Conservation (phyloP, 768 basidiomycete genomes). For the Lentinula raphanica region DNA sequence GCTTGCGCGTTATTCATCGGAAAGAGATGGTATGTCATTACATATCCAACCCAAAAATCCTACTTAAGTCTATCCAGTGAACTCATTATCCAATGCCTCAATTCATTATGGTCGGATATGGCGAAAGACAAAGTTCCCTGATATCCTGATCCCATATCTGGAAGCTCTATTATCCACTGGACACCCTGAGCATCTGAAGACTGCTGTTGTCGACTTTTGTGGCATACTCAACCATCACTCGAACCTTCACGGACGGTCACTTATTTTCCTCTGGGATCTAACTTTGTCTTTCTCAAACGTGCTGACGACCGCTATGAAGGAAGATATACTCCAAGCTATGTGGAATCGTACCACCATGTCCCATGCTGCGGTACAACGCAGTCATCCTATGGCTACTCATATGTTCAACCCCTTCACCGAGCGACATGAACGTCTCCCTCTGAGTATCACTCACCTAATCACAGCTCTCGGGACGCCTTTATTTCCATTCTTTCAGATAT, state of each 20-base stretch:
- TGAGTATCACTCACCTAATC: slow-evolving; percentile 14
- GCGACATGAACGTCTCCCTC: slow-evolving; percentile 2
- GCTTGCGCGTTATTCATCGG: slow-evolving; percentile 24
- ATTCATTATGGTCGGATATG: slow-evolving; percentile 36
- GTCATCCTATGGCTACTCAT: slow-evolving; percentile 1
- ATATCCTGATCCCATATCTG: slow-evolving; percentile 45
- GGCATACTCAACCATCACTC: slow-evolving; percentile 26
- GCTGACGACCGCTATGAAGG: slow-evolving; percentile 25
- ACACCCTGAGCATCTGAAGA: slow-evolving; percentile 21
- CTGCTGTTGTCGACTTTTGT: slow-evolving; percentile 32
- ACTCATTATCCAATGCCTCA: slow-evolving; percentile 28
- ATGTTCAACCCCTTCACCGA: slow-evolving; percentile 4
- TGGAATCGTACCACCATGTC: slow-evolving; percentile 24
- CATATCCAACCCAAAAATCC: neutral
- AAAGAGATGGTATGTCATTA: neutral
- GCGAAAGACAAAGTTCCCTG: slow-evolving; percentile 29
- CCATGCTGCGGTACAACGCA: neutral
- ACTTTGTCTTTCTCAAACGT: slow-evolving; percentile 22
- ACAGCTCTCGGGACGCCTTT: slow-evolving; percentile 19
- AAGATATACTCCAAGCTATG: slow-evolving; percentile 29
- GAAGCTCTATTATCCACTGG: slow-evolving; percentile 29
- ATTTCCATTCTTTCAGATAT: slow-evolving; percentile 17
- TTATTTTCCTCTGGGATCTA: slow-evolving; percentile 37
- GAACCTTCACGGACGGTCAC: slow-evolving; percentile 29
- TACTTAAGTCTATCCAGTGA: neutral